These are phyloP conservation scores for Closterium sp. DNA, from an alignment of 139 green algal species.

Conservation along the genomic window DNA sequence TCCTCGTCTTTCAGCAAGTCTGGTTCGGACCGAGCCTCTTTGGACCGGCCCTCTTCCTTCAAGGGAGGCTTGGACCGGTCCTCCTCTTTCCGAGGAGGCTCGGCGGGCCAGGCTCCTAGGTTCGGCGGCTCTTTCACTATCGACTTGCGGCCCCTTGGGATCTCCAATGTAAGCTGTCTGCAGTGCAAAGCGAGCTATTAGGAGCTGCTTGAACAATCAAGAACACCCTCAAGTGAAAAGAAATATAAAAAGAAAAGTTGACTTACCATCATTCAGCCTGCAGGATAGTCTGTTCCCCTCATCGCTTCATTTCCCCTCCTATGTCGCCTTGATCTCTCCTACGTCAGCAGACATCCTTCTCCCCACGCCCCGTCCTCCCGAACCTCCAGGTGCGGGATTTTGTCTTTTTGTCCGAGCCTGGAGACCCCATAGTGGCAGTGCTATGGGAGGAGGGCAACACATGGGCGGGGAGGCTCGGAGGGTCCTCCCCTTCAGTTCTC, in stretches of 20 bases:
- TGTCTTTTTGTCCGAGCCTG: background rate
- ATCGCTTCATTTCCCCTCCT: too few relatives aligned
- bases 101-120: background rate
- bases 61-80: conserved; percentile 58
- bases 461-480: background rate
- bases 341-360: background rate
- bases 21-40: conserved; percentile 37
- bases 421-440: background rate
- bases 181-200: background rate
- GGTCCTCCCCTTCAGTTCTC: background rate
- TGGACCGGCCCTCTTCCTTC: conserved; percentile 76
- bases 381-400: background rate
- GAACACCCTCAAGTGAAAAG: too few relatives aligned
- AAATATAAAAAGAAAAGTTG: too few relatives aligned
- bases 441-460: background rate
- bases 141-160: background rate
- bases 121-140: background rate
- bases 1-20: too few relatives aligned
- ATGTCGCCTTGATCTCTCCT: too few relatives aligned
- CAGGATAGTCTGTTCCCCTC: too few relatives aligned
- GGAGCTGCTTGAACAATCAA: too few relatives aligned
- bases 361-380: background rate
- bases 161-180: background rate
- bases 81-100: conserved; percentile 59
- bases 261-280: too few relatives aligned